Evolutionary conservation across 768 basidiomycete genomes (phyloP), one percentile per base, ranked within the genome.

Genomic region (Plicaturopsis crispa): DNA sequence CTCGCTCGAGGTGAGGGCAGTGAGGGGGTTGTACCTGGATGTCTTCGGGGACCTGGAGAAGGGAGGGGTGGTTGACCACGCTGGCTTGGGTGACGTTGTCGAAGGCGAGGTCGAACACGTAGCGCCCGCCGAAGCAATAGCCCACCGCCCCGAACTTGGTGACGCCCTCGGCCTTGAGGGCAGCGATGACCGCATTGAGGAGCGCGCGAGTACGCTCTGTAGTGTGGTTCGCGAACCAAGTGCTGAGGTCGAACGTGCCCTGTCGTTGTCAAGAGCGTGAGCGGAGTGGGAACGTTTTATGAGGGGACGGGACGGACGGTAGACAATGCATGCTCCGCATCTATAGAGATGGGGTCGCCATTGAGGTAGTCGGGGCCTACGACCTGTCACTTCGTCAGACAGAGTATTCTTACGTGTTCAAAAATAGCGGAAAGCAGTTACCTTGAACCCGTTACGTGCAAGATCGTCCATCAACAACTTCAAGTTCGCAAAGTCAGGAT

Each of bases 11-110:
- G 23, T 12, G 24, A 17, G 13, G 2, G 5, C 41, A 39, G 38
- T 2, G 23, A 22, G 17, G 24, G 17, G 13, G 18, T 22, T 23
- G 11, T 38, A 59, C 61, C 48, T 71, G 58, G 11, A 70, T 48
- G 45, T 68, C 67, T 6, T 52, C 49, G 4, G 63, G 61, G 20
- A 64, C 38, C 17, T 59, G 22, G 23, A 72, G 54, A 2, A 62
- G 46, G 2, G 73, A 72, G 0, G 75, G 76, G 48, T 78, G 76
- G 1, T 66, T 40, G 30, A 69, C 53, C 16, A 59, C 63, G 2
- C 59, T 59, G 30, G 62, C 69, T 13, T 65, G 48, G 46, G 65
- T 56, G 22, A 52, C 31, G 37, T 59, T 52, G 23, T 67, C 65
- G 36, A 67, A 61, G 0, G 73, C 67, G 31, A 75, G 60, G 41